These are phyloP conservation scores for Syzygium syzygioides DNA, from an alignment of 441 rosid genomes.

Conservation along the genomic window DNA sequence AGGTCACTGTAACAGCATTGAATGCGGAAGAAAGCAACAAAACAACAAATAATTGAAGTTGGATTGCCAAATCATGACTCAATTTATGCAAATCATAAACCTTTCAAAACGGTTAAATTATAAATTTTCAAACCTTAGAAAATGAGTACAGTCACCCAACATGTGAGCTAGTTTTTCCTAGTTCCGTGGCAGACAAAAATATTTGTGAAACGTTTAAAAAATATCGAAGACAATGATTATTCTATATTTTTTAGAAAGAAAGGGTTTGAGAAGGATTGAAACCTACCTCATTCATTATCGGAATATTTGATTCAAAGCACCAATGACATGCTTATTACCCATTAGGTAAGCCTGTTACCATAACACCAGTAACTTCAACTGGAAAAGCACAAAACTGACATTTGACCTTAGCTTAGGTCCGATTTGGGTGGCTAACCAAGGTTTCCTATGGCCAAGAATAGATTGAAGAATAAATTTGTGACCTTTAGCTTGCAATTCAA, in stretches of 20 bases:
- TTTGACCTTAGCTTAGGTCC: background rate
- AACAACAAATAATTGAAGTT: no score
- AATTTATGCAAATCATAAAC: background rate
- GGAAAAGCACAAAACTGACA: background rate
- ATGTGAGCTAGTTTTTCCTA: background rate
- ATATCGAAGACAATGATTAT: background rate
- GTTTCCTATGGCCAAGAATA: background rate
- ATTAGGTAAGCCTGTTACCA: background rate
- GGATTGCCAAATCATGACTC: no score
- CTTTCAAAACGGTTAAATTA: background rate
- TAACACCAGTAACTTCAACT: background rate
- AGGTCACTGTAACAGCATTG: no score
- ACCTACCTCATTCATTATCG: background rate
- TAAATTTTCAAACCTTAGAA: background rate
- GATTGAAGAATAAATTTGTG: background rate
- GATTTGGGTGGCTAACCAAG: no score
- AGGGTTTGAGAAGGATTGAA: background rate
- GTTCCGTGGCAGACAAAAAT: background rate
- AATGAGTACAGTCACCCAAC: background rate
- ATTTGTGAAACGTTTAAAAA: background rate
- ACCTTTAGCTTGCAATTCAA: background rate
- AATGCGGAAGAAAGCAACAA: no score
- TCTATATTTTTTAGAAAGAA: background rate
- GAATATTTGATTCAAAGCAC: background rate
- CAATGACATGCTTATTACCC: background rate